phyloP scores from a whole-genome alignment of 805 yeast genomes.

The Kazachstania kunashirensis region DNA sequence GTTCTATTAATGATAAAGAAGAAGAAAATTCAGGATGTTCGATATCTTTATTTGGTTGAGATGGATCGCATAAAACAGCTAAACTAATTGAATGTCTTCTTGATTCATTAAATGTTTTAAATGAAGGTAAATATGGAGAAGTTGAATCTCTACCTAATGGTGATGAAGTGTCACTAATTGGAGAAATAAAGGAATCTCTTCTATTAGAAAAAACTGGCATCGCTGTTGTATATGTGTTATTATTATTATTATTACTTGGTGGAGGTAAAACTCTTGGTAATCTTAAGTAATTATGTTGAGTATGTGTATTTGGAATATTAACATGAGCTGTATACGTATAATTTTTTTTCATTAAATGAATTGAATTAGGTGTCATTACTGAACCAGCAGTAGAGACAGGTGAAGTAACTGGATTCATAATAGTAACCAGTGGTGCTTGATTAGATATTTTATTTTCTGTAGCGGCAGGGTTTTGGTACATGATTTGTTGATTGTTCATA shows the following conservation, averaged over 20 bases:
- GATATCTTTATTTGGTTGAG: too few species aligned
- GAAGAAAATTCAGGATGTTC: too few species aligned
- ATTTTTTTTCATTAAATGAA: too few species aligned
- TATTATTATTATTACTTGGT: slow-evolving; percentile 1
- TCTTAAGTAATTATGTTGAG: slow-evolving; percentile 1
- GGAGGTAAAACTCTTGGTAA: slow-evolving; percentile 6
- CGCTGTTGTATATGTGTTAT: background rate
- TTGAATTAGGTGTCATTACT: too few species aligned
- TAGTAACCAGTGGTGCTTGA: too few species aligned
- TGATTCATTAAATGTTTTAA: background rate
- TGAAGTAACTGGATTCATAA: too few species aligned
- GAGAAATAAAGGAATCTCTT: slow-evolving; percentile 1
- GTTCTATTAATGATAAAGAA: too few species aligned
- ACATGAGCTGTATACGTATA: slow-evolving; percentile 6
- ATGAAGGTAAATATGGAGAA: background rate
- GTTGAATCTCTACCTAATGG: background rate
- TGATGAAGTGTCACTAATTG: background rate
- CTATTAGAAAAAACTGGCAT: background rate
- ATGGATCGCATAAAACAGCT: background rate
- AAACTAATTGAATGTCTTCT: slow-evolving; percentile 4
- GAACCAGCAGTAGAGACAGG: too few species aligned
- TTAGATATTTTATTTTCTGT: too few species aligned
- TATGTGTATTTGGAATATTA: background rate
- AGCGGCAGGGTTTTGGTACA: too few species aligned
- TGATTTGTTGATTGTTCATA: too few species aligned